Evolutionary conservation across 2,329 filamentous ascomycete genomes (phyloP).

Genomic region (Xylariaceae sp.): DNA sequence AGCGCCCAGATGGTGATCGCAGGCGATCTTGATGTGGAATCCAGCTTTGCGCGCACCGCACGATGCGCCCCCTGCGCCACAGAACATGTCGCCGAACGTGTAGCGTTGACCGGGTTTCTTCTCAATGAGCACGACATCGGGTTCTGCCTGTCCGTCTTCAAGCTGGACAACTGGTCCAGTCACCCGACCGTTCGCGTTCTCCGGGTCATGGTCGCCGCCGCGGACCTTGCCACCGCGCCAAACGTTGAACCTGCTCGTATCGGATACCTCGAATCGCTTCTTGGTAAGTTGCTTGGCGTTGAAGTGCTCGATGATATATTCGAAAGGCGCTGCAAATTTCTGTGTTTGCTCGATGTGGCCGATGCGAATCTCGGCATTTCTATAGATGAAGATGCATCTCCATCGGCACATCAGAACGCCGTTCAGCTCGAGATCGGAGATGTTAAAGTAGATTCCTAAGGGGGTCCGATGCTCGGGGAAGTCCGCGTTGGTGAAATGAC

Average conservation of each 20-base stretch:
- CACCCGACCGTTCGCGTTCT: slow-evolving; percentile 8
- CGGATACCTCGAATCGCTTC: slow-evolving; percentile 26
- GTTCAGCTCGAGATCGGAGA: slow-evolving; percentile 28
- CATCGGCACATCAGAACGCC: slow-evolving; percentile 35
- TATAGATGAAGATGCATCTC: slow-evolving; percentile 30
- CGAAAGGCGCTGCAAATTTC: slow-evolving; percentile 22
- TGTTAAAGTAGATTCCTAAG: slow-evolving; percentile 12
- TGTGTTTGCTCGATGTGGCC: slow-evolving; percentile 4
- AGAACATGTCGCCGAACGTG: slow-evolving; percentile 58
- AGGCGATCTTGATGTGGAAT: slow-evolving; percentile 52
- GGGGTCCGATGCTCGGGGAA: slow-evolving; percentile 27
- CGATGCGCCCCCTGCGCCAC: slow-evolving; percentile 57
- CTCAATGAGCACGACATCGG: slow-evolving; percentile 11
- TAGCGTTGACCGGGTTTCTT: slow-evolving; percentile 38
- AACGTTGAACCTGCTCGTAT: slow-evolving; percentile 22
- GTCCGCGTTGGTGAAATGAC: slow-evolving; percentile 33
- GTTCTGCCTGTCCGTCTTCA: slow-evolving; percentile 15
- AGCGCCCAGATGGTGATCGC: slow-evolving; percentile 58
- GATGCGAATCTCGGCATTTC: slow-evolving; percentile 23
- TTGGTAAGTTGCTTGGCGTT: slow-evolving; percentile 27
- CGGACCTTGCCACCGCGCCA: slow-evolving; percentile 29
- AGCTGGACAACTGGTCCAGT: slow-evolving; percentile 15
- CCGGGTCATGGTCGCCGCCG: slow-evolving; percentile 23
- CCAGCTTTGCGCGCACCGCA: slow-evolving; percentile 48
- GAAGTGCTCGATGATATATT: slow-evolving; percentile 28